phyloP scores from a whole-genome alignment of 164 flowering plant genomes.

The Magnolia officinalis region DNA sequence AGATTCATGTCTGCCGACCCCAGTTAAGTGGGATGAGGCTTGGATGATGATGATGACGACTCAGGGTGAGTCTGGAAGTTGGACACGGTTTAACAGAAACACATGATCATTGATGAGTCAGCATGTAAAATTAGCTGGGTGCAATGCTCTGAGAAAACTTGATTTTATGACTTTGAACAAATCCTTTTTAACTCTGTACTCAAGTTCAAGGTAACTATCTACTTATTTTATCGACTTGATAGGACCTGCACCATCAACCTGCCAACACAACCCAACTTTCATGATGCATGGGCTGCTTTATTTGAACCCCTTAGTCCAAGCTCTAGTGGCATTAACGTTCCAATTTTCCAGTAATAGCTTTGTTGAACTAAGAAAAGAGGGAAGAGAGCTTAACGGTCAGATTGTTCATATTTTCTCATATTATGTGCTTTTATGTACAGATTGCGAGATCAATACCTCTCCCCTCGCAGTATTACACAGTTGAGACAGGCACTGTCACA shows the following conservation, averaged over 20 bases:
- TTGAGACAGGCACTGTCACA: constrained; percentile 49
- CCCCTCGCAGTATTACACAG: constrained; percentile 27
- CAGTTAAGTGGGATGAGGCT: too few relatives aligned
- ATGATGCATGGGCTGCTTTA: neutral
- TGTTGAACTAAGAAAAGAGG: neutral
- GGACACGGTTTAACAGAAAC: too few relatives aligned
- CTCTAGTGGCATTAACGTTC: neutral
- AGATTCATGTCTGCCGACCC: too few relatives aligned
- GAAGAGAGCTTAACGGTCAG: neutral
- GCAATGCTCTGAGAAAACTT: too few relatives aligned
- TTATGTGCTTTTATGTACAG: constrained; percentile 29
- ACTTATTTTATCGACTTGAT: too few relatives aligned
- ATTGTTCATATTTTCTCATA: neutral
- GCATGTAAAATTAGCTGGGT: too few relatives aligned
- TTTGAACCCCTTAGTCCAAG: neutral
- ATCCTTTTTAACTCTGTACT: too few relatives aligned
- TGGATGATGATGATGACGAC: too few relatives aligned
- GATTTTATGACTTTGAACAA: too few relatives aligned
- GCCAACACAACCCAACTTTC: neutral
- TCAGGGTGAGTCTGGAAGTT: too few relatives aligned
- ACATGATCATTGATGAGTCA: too few relatives aligned
- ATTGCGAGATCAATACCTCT: constrained; percentile 47
- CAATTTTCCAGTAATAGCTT: neutral
- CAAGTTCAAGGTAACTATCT: too few relatives aligned
- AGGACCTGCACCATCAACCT: neutral